Evolutionary conservation across 345 rosid genomes (phyloP), one percentile per base, ranked within the genome.

Genomic region (Sonneratia caseolaris): DNA sequence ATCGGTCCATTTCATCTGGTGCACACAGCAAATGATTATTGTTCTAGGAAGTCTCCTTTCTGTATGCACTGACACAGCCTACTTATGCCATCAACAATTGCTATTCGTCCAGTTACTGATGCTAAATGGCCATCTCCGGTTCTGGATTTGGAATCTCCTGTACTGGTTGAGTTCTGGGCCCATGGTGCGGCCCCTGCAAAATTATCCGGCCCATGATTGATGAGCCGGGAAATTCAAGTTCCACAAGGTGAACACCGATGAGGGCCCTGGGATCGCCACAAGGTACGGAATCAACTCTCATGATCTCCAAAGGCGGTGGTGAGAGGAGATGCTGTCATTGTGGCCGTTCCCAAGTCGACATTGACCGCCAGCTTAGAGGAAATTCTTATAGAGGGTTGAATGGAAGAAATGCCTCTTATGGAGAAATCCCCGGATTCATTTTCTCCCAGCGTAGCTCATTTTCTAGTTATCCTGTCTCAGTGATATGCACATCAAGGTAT

Each of bases 151-250:
- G 76, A 76, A 15, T 32, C 61, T 36, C 81, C 87, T 5, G 83
- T 84, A 15, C 76, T 84, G 53, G 87, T 84, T 10, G 87, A 84
- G 68, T 84, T 84, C 72, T 84, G 87, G 87, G 87, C 87, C 56
- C 87, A 24, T 84, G 87, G 87, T 84, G 87, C 42, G 87, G 87
- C 32, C 87, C 87, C 19, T 84, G 87, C 84, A 75, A 85, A 8
- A 82, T 84, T 83, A 82, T 84, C 68, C 82, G 76, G 76, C 87
- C 87, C 7, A 49, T 84, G 43, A 82, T 84, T 12, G 82, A 80
- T 66, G 83, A 77, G 36, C 71, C 6, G 87, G 85, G n/a, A 84
- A 84, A 59, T 83, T 81, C 24, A 84, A 84, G 56, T 81, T 83
- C 73, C 81, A 78, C 81, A 84, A 80, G 43, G 76, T 84, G 55